These are phyloP conservation scores for Ceratobasidium sp. DNA, from an alignment of 1,284 basidiomycete species.

Conservation along the genomic window DNA sequence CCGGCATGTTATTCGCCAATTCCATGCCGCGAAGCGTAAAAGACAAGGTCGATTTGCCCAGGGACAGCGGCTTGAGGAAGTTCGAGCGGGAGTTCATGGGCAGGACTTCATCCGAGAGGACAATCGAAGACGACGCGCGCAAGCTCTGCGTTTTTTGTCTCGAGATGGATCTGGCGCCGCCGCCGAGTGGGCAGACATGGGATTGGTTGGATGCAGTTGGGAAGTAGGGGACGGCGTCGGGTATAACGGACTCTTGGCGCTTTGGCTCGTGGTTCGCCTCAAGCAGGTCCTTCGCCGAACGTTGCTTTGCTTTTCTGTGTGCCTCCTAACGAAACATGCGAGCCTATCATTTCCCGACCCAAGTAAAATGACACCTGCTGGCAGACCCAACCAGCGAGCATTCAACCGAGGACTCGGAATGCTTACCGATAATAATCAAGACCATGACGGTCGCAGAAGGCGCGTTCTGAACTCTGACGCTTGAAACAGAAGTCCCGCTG, in stretches of 20 bases:
- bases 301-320: constrained; percentile 4
- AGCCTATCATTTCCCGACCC: constrained; percentile 1
- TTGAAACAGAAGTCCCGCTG: neutral
- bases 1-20: neutral
- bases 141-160: constrained; percentile 11
- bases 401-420: neutral
- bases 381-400: neutral
- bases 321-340: constrained; percentile 12
- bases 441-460: neutral
- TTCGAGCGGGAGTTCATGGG: constrained; percentile 17
- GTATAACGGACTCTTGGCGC: constrained; percentile 3
- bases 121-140: constrained; percentile 39
- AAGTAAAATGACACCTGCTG: constrained; percentile 9
- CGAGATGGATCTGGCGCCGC: neutral
- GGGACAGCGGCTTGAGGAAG: constrained; percentile 17
- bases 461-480: neutral
- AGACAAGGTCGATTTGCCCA: constrained; percentile 15
- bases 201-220: constrained; percentile 1
- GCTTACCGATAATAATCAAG: neutral
- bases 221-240: neutral
- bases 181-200: neutral
- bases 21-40: constrained; percentile 12
- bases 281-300: neutral
- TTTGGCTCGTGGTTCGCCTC: constrained; percentile 28
- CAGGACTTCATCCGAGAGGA: constrained; percentile 21